Evolutionary conservation across 306 rosid genomes (phyloP), one percentile per base, ranked within the genome.

Genomic region (Corylus avellana): DNA sequence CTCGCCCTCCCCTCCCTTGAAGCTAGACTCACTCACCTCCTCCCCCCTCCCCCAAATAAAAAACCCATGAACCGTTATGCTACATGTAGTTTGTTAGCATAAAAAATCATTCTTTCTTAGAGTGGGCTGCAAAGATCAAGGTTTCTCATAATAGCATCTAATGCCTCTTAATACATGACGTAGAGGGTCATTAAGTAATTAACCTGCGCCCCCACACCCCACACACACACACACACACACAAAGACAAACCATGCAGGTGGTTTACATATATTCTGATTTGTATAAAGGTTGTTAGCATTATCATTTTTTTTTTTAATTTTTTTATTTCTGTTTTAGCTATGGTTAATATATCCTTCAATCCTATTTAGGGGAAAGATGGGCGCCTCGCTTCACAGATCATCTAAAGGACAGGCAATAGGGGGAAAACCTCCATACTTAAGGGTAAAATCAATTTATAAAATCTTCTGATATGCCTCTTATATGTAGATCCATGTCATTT

Each of bases 341-440:
- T 64, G 48, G 70, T 37, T 64, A 32, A 32, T 64, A 64, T 17
- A 35, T 7, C 46, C 20, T 8, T 59, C n/a, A 42, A 61, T 46
- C 68, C 61, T 74, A 12, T 64, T 6, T 75, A 90, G 94, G 94
- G 92, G 94, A 80, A 90, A 82, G 81, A 77, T 90, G 81, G 94
- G 95, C 12, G 87, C 91, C 50, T 91, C 95, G 6, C 87, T 84
- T 75, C 85, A 90, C 51, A 73, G 90, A 53, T 20, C 74, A 20
- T 76, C 27, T 0, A 91, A 72, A 81, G 82, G 81, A 75, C 56
- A 16, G 75, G 91, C 87, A 10, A 82, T 91, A 20, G 94, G 94
- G 12, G 88, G 88, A 59, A 75, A 72, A 55, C 91, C 91, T 70
- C 95, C 92, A 25, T 91, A 87, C 81, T 58, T 91, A 18, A 83